Conservation (phyloP, 148 eudicot genomes). For the Rhododendron ovatum region DNA sequence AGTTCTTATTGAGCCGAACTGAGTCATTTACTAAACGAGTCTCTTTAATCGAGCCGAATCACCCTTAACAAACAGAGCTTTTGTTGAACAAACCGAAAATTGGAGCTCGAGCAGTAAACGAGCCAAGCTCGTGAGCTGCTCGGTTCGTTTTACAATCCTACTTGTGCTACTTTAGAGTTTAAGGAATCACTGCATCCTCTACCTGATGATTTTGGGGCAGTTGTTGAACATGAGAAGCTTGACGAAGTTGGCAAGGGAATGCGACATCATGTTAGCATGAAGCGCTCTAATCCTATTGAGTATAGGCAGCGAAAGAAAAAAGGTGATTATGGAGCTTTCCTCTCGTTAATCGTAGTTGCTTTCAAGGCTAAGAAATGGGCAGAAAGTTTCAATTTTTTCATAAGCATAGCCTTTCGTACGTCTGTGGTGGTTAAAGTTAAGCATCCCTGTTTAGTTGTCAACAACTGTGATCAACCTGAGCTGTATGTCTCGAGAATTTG, state of each 20-base stretch:
- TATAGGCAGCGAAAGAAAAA: not conserved
- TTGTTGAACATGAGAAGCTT: not conserved
- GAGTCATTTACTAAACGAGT: no score
- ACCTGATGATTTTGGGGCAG: not conserved
- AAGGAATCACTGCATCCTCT: not conserved
- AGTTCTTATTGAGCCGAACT: no score
- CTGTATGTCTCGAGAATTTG: not conserved
- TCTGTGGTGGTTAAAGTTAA: not conserved
- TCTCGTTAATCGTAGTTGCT: not conserved
- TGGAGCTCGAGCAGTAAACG: no score
- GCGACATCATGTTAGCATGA: not conserved
- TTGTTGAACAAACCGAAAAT: no score
- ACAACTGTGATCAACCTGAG: not conserved
- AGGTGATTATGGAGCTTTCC: not conserved
- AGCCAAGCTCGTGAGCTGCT: no score
- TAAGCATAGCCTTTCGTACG: not conserved
- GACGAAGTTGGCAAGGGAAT: not conserved
- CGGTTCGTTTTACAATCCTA: no score
- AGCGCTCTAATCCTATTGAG: not conserved
- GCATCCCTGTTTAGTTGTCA: not conserved
- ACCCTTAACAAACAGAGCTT: no score
- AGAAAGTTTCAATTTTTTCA: not conserved
- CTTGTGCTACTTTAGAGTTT: no score
- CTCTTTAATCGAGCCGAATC: no score
- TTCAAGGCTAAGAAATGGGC: not conserved